Evolutionary conservation across 495 filamentous ascomycete species (phyloP), one percentile per base, ranked within the genome.

Genomic region (Daldinia vernicosa): DNA sequence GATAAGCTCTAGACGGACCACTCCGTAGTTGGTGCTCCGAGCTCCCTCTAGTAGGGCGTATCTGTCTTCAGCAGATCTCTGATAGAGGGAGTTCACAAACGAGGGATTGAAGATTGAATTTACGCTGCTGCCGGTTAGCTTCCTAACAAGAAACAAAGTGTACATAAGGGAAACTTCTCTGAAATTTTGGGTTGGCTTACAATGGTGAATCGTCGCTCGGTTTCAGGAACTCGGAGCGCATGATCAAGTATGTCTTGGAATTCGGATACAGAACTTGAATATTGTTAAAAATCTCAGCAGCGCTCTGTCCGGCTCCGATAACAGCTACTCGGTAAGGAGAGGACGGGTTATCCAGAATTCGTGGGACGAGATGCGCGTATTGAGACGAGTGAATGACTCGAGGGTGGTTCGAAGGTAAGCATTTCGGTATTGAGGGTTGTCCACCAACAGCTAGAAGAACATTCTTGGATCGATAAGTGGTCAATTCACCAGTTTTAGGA

Each of bases 121-220:
- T 61, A 99, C 93, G 72, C 94, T 97, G 71, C 11, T 1, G 33
- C 2, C 6, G 0, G 50, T 80, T 55, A 79, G 58, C 22, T 55
- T 28, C 17, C 32, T 2, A 11, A 2, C n/a, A 12, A 1, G 1
- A 32, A 1, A 12, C 1, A 32, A 27, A 2, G 17, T 15, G 3
- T 17, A 28, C 4, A 11, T 3, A 5, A 15, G 28, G 32, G 11
- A 26, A 1, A 33, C 3, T 6, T 6, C 37, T n/a, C 28, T 1
- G 6, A 14, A 11, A 12, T 32, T 19, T 14, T 15, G 33, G 40
- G n/a, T 32, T 7, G 8, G 86, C 90, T 80, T 82, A 96, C 92
- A 98, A 98, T 19, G 95, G 95, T 54, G 92, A 95, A 75, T 99
- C 95, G 70, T 99, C 95, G 77, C 93, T 96, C 4, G 95, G 95